Percentiles rank a stretch among this genome's conserved stretches.
These are phyloP conservation scores for Gelatoporia subvermispora DNA, from an alignment of 768 basidiomycete genomes.

Conservation along the genomic window DNA sequence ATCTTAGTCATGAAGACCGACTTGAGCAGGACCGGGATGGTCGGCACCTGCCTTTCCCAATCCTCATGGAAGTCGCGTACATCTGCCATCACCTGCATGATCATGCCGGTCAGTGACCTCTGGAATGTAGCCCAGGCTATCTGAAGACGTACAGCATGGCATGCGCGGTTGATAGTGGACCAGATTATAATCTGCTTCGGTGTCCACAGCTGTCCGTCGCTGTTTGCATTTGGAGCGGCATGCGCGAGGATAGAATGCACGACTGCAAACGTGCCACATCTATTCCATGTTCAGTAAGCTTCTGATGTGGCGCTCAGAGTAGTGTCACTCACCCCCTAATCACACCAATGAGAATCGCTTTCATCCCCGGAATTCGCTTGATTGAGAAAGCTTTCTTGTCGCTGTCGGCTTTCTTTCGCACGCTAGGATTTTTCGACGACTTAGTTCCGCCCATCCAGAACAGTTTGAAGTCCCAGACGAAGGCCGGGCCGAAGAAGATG, in stretches of 20 bases:
- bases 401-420: not conserved
- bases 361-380: slow-evolving; percentile 5
- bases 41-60: slow-evolving; percentile 3
- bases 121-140: not conserved
- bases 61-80: slow-evolving; percentile 7
- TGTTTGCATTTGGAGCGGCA: not conserved
- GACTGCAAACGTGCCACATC: slow-evolving; percentile 2
- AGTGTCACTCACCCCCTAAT: slow-evolving; percentile 2
- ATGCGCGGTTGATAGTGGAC: slow-evolving; percentile 7
- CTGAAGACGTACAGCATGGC: slow-evolving; percentile 3
- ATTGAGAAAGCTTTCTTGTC: slow-evolving; percentile 1
- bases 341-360: slow-evolving; percentile 4
- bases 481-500: slow-evolving; percentile 2
- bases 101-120: not conserved
- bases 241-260: slow-evolving; percentile 1
- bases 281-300: not conserved
- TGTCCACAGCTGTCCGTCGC: slow-evolving; percentile 1
- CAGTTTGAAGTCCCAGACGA: slow-evolving; percentile 4
- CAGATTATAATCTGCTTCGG: slow-evolving; percentile 4
- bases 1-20: slow-evolving; percentile 2
- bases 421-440: not conserved
- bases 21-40: slow-evolving; percentile 7
- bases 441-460: not conserved
- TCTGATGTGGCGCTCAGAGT: not conserved
- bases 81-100: slow-evolving; percentile 6